Percentiles rank a stretch among this genome's conserved stretches.
Evolutionary conservation across 1,139 yeast genomes (phyloP).

Genomic region (Yamadazyma dendronema): DNA sequence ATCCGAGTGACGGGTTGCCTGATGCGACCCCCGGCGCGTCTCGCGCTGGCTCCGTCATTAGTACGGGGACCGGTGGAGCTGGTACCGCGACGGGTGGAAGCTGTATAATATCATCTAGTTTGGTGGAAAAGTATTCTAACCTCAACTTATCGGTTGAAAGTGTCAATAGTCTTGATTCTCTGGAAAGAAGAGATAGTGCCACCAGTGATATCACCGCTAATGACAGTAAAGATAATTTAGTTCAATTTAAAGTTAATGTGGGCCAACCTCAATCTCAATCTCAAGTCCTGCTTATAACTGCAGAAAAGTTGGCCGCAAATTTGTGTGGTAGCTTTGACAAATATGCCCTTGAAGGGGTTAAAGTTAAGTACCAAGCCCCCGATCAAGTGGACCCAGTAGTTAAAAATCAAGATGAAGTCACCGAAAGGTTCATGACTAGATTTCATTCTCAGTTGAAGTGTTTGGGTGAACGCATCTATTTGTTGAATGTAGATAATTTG

Average conservation of each 20-base stretch:
- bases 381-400: background rate
- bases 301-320: background rate
- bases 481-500: conserved; percentile 15
- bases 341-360: background rate
- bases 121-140: conserved; percentile 16
- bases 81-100: conserved; percentile 4
- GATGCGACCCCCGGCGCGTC: no score
- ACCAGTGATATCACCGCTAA: conserved; percentile 15
- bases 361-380: background rate
- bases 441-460: conserved; percentile 16
- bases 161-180: conserved; percentile 14
- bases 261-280: background rate
- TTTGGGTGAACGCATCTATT: conserved; percentile 12
- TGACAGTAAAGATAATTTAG: conserved; percentile 14
- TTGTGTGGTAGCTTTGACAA: background rate
- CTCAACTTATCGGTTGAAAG: conserved; percentile 16
- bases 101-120: conserved; percentile 7
- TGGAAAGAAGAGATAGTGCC: conserved; percentile 17
- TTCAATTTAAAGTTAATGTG: background rate
- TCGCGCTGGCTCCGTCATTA: background rate
- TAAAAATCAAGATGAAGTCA: conserved; percentile 1
- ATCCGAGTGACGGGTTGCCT: background rate
- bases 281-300: background rate
- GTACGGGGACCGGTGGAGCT: background rate
- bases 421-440: conserved; percentile 1